Evolutionary conservation across 2,329 filamentous ascomycete genomes (phyloP), one percentile per base, ranked within the genome.

Genomic region (Neopestalotiopsis rosae): DNA sequence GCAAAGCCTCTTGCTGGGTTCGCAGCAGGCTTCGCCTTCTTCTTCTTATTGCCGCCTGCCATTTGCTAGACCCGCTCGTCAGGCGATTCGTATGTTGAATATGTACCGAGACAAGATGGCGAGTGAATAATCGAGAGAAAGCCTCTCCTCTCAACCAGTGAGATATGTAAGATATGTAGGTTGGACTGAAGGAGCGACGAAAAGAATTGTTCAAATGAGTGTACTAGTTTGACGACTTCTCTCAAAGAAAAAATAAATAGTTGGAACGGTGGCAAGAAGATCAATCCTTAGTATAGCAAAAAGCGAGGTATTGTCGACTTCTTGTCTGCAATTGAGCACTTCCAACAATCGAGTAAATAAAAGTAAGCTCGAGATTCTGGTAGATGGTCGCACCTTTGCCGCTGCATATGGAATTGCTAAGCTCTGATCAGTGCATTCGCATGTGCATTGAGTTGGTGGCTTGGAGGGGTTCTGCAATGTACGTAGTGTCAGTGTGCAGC

Each of bases 1-100:
- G 95, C 94, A 82, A 98, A 97, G 20, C 95, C 96, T 80, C 96
- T 88, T 52, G 94, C 94, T 69, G 95, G 94, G 81, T 98, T 98
- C 40, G 91, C 89, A 32, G 89, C 89, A 67, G 92, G 87, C 88
- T 98, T 98, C 86, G 94, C 97, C 84, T 98, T 97, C 84, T 97
- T 97, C 81, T 94, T 92, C 77, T 86, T 90, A 69, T 83, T 81
- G 58, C 85, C 86, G 68, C 92, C 91, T 93, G 61, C 61, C 61
- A 64, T 64, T 28, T n/a, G n/a, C 20, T 12, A 9, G 34, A 12
- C 2, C 20, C 13, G 24, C 57, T 38, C 34, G 34, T 38, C 10
- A 38, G 34, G 45, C 45, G 17, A 20, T 17, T 17, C 17, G 45
- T 52, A 20, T 52, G 17, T 52, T 9, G 17, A n/a, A 52, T 52